Base-by-base conservation (phyloP, 2,329 filamentous ascomycete genomes). In the Talaromyces sp. region DNA sequence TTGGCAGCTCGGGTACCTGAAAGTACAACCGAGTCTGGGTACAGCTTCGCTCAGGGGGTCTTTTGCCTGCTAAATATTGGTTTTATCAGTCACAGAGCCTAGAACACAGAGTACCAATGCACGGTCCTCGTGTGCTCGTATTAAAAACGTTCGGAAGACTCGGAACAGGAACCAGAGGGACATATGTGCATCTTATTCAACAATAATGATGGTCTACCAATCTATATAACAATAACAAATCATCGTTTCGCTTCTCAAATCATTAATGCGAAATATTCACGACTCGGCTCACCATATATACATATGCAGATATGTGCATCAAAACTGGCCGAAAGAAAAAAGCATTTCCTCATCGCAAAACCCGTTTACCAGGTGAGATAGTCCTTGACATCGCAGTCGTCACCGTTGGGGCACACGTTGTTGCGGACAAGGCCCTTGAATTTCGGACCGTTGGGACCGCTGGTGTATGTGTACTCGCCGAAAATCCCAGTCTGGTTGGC, bases 361-460 rank as follows among this genome's bases (percentile, higher is more conserved):
- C n/a, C 17, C 43, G 43, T 46, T 46, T 24, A 46, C 43, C 43
- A 46, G 43, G 13, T 46, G 26, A 60, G 55, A 53, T 54, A 32
- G 21, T 60, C 49, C 19, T 46, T 49, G n/a, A 60, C 58, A 31
- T 57, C 19, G 38, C 58, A 60, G 10, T 26, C 29, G 8, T 29
- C 19, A 35, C 55, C 55, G 31, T 60, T 3, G 81, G 78, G 1
- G 84, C 84, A 89, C 2, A 88, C 78, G 49, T 83, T 72, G 43
- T 71, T 77, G 58, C 86, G 72, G 60, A 82, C 79, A 64, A 89
- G 68, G 55, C 81, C 73, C 73, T 89, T 88, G 64, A 84, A 81
- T 61, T 74, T 75, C 1, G 86, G 86, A 1, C 86, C 86, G 21
- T 83, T 86, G 0, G 86, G 86, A 1, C 86, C 86, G 60, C 73